Percentiles rank a stretch among this genome's conserved stretches.
These are phyloP conservation scores for Rhododendron ferrugineum DNA, from an alignment of 148 eudicot species.

Conservation along the genomic window DNA sequence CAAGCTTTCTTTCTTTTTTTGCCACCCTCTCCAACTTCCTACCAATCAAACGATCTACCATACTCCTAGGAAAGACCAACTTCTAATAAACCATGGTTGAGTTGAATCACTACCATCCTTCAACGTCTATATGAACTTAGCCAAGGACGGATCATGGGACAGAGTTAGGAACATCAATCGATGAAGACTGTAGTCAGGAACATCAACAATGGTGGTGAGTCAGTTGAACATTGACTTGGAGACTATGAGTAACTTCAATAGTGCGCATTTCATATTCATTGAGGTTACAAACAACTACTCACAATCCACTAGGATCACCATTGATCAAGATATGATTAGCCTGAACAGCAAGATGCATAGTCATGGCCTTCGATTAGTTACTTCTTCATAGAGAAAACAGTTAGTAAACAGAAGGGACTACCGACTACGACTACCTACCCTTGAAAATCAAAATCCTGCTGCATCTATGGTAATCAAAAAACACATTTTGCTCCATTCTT, in stretches of 20 bases:
- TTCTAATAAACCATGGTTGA: background rate
- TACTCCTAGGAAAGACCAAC: background rate
- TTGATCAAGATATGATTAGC: background rate
- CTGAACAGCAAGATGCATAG: background rate
- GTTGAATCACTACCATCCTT: background rate
- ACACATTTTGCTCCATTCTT: background rate
- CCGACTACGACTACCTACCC: too few relatives aligned
- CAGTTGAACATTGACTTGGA: background rate
- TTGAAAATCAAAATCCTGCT: background rate
- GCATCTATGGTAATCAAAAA: background rate
- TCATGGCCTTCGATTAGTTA: background rate
- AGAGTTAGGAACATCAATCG: background rate
- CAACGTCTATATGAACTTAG: background rate
- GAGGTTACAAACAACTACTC: background rate
- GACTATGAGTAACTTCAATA: background rate
- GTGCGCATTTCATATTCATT: background rate
- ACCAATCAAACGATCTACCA: background rate
- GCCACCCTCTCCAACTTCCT: background rate
- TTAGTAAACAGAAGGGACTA: background rate
- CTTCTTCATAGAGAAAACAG: background rate
- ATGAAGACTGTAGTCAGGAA: background rate
- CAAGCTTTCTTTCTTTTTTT: background rate
- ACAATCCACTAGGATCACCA: background rate
- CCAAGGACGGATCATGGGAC: background rate
- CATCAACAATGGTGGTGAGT: background rate